Evolutionary conservation across 176 grass and related monocot genomes (phyloP).

Genomic region (Melocanna baccifera): DNA sequence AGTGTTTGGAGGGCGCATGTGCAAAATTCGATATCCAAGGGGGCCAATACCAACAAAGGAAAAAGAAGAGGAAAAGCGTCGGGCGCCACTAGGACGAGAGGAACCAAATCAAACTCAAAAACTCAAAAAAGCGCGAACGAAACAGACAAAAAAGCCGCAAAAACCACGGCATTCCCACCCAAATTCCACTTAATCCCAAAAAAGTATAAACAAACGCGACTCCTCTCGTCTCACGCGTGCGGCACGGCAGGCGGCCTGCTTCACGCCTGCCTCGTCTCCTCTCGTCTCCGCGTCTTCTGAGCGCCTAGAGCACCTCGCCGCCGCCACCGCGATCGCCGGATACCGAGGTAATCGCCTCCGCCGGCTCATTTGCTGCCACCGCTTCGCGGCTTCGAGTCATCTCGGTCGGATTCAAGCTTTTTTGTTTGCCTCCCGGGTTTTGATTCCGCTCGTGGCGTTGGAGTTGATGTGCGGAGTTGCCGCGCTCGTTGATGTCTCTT

Average conservation of each 20-base stretch:
- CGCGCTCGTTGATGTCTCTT: neutral
- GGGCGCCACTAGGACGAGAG: neutral
- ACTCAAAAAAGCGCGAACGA: conserved; percentile 1
- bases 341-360: neutral
- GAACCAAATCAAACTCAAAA: conserved; percentile 26
- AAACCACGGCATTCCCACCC: conserved; percentile 4
- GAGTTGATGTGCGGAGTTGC: neutral
- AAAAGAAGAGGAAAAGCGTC: neutral
- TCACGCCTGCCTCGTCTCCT: conserved; percentile 9
- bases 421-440: neutral
- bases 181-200: conserved; percentile 13
- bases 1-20: neutral
- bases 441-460: neutral
- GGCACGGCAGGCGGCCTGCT: conserved; percentile 18
- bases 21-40: neutral
- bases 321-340: neutral
- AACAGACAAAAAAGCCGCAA: neutral
- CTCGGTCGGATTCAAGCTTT: neutral
- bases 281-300: neutral
- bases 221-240: neutral
- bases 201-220: conserved; percentile 10
- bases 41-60: too few species aligned
- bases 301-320: neutral
- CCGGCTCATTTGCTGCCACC: neutral
- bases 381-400: neutral